phyloP scores from a whole-genome alignment of 176 grass and related monocot genomes.

The Triticum urartu region DNA sequence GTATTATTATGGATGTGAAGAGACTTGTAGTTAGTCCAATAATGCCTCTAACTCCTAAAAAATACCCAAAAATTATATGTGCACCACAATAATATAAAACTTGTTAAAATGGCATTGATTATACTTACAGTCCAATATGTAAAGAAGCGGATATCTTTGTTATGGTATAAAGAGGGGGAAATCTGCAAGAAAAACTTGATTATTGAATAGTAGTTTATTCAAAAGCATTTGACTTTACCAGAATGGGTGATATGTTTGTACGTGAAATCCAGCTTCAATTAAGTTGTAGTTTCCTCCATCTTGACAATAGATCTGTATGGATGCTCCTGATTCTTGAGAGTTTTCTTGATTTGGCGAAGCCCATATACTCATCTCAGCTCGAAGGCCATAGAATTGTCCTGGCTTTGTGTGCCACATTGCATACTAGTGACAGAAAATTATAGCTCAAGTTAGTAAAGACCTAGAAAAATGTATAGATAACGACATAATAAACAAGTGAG shows the following conservation, averaged over 20 bases:
- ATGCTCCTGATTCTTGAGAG: conserved; percentile 24
- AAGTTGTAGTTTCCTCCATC: background rate
- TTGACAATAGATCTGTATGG: background rate
- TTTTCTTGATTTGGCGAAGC: conserved; percentile 13
- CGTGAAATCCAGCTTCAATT: conserved; percentile 32
- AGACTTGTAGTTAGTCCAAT: background rate
- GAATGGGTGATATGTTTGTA: background rate
- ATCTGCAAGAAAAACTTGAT: conserved; percentile 17
- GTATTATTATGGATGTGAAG: background rate
- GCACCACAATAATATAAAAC: background rate
- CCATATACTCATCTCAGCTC: conserved; percentile 25
- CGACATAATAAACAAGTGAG: background rate
- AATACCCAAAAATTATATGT: background rate
- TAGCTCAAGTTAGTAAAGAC: background rate
- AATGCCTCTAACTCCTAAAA: background rate
- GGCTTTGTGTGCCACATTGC: background rate
- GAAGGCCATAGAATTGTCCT: conserved; percentile 14
- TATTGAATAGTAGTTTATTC: background rate
- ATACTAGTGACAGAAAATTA: background rate
- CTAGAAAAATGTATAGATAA: too few relatives aligned
- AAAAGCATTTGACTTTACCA: background rate
- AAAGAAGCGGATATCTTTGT: conserved; percentile 44
- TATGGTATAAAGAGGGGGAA: conserved; percentile 10
- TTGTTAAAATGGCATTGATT: background rate
- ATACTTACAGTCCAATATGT: conserved; percentile 43